Evolutionary conservation across 805 yeast species (phyloP), one percentile per base, ranked within the genome.

Genomic region (Spathaspora sp.): DNA sequence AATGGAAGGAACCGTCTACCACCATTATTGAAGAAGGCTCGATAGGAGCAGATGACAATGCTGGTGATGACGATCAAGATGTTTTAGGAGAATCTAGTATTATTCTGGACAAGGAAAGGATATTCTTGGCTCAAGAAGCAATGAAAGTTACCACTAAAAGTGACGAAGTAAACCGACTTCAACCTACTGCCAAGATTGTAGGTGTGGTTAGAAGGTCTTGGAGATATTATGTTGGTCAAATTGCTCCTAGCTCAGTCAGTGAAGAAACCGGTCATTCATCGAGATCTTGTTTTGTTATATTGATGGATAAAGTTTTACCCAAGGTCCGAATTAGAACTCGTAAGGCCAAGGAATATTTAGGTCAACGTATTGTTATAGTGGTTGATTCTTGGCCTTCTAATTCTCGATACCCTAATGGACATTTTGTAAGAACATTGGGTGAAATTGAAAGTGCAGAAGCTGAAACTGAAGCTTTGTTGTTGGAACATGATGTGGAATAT

Each of bases 401-500:
- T 53, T 87, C 96, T 5, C 85, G 88, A 53, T 83, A 82, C 57
- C 99, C 99, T 4, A 87, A 87, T 61, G 99, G 99, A 8, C 99
- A 94, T 69, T 93, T 89, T 64, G 93, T 94, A 3, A 81, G 97
- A 60, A 78, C 86, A 43, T 77, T 94, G 31, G 99, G 99, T 56
- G 92, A 82, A 17, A 82, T 93, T 47, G 99, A 94, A 70, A 85
- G 91, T 53, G 89, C 88, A 46, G 89, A 86, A 61, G 98, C 99
- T 2, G 99, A 94, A 70, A 93, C 97, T 10, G 98, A 94, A 64
- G 97, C 98, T 1, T 75, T 94, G 50, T 71, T 94, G 48, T 72
- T 94, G 52, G 99, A 94, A 65, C 97, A 94, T 65, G 97, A 93
- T 64, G 97, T 94, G 26, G 98, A 94, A 63, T 94, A 91, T 66